A percentile compares a stretch with the other conserved stretches of the same genome.
Evolutionary conservation across 768 basidiomycete species (phyloP).

Genomic region (Suillus subaureus): DNA sequence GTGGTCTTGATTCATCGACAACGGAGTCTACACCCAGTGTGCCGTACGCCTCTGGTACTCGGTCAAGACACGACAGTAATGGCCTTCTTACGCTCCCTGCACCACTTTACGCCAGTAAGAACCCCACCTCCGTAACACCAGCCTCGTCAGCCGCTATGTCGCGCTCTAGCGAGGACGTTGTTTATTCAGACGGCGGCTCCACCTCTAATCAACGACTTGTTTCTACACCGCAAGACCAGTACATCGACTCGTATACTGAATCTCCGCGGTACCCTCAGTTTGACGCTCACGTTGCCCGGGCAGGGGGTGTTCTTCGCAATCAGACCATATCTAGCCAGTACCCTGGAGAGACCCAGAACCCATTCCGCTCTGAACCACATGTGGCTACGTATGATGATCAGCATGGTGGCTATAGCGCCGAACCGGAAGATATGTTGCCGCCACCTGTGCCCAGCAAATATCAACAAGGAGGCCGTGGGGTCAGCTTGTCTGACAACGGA

Average conservation of each 20-base stretch:
- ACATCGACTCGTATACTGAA: slow-evolving; percentile 28
- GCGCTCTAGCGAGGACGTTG: slow-evolving; percentile 47
- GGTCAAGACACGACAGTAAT: slow-evolving; percentile 69
- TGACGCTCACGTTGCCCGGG: slow-evolving; percentile 44
- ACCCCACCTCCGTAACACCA: slow-evolving; percentile 44
- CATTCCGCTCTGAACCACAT: slow-evolving; percentile 56
- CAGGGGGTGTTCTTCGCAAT: slow-evolving; percentile 43
- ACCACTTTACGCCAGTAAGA: slow-evolving; percentile 64
- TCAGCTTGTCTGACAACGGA: slow-evolving; percentile 81
- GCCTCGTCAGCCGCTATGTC: slow-evolving; percentile 44
- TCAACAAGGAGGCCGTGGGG: slow-evolving; percentile 51
- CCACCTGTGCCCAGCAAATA: slow-evolving; percentile 17
- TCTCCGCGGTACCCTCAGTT: slow-evolving; percentile 33
- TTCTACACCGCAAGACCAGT: slow-evolving; percentile 37
- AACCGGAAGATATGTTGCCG: slow-evolving; percentile 39
- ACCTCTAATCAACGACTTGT: slow-evolving; percentile 48
- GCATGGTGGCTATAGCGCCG: slow-evolving; percentile 33
- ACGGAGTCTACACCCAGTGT: slow-evolving; percentile 51
- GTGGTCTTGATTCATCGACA: slow-evolving; percentile 59
- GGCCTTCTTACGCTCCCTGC: slow-evolving; percentile 75
- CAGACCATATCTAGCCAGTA: slow-evolving; percentile 39
- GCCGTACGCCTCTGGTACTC: slow-evolving; percentile 38
- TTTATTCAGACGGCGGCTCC: slow-evolving; percentile 37
- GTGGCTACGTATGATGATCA: slow-evolving; percentile 42
- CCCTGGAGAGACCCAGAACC: slow-evolving; percentile 53